Conservation (phyloP, 805 yeast genomes). For the Blastobotrys americana region DNA sequence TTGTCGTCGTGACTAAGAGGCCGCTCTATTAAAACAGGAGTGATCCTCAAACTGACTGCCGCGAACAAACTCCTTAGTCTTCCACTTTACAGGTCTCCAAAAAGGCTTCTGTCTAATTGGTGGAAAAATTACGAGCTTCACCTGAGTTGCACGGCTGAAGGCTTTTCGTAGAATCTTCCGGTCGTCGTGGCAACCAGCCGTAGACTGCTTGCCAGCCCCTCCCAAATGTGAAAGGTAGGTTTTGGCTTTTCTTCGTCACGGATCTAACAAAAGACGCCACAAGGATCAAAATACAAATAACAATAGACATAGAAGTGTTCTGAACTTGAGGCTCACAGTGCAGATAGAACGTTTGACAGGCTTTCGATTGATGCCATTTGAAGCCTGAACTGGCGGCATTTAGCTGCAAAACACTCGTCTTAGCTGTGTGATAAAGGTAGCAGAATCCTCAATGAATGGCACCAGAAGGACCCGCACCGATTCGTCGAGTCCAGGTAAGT, state of each 20-base stretch:
- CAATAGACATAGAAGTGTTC: neutral
- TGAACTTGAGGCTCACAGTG: constrained; percentile 2
- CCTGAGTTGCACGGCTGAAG: no score
- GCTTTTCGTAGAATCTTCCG: neutral
- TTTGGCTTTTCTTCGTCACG: neutral
- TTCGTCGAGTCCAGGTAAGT: constrained; percentile 6
- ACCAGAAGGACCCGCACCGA: neutral
- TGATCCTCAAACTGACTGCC: no score
- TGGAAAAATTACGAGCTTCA: no score
- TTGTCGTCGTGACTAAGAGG: no score
- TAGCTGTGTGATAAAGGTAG: no score
- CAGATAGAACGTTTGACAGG: neutral
- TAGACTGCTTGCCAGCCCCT: no score
- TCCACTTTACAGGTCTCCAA: no score
- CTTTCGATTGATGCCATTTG: constrained; percentile 6
- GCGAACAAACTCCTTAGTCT: no score
- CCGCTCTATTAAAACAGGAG: no score
- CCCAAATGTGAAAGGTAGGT: constrained; percentile 1
- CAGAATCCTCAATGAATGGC: no score
- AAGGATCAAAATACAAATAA: neutral
- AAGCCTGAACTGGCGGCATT: neutral
- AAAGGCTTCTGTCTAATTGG: no score
- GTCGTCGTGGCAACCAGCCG: neutral
- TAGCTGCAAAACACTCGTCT: no score
- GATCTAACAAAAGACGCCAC: constrained; percentile 2